Evolutionary conservation across 768 basidiomycete species (phyloP), one percentile per base, ranked within the genome.

Genomic region (Ephemerocybe angulata): DNA sequence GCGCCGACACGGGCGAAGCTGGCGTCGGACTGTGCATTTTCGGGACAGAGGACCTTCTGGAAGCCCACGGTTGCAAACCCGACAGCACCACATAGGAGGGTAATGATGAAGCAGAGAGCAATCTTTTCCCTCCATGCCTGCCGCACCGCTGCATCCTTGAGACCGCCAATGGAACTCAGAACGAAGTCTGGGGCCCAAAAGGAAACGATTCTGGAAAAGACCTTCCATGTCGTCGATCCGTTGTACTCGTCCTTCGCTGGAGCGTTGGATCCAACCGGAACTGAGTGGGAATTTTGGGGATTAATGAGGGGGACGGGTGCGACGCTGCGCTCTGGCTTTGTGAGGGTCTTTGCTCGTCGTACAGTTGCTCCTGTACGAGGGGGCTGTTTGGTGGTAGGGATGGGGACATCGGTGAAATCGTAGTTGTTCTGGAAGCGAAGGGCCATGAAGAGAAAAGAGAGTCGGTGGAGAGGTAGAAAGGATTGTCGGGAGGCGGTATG

Each of bases 111-210:
- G 71, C 95, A 98, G 3, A 99, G 77, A 5, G 93, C 84, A 55
- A 96, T 86, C 77, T 98, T 99, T 72, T 99, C 97, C 65, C 95
- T 84, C 97, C 97, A 99, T 1, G 97, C 97, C 69, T 97, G 92
- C 58, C 85, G 77, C 51, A 82, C 78, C 33, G 82, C 77, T 62
- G 81, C 80, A 70, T 95, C 93, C 66, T 82, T 87, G 67, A 98
- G 77, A 42, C 93, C 90, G 54, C 88, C 90, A 11, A 93, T 37
- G 2, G 85, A 82, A 22, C 80, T 70, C 54, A 98, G 81, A 22
- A 93, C 70, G 63, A 88, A 79, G 43, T 82, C 78, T 24, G 95
- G 94, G 1, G 91, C 95, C 93, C 93, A 98, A 67, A 88, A 94
- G 5, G 95, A 93, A 68, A 89, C 77, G 41, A 90, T 65, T 60